Conservation (phyloP, 805 yeast species). For the Wickerhamomyces chaumierensis region DNA sequence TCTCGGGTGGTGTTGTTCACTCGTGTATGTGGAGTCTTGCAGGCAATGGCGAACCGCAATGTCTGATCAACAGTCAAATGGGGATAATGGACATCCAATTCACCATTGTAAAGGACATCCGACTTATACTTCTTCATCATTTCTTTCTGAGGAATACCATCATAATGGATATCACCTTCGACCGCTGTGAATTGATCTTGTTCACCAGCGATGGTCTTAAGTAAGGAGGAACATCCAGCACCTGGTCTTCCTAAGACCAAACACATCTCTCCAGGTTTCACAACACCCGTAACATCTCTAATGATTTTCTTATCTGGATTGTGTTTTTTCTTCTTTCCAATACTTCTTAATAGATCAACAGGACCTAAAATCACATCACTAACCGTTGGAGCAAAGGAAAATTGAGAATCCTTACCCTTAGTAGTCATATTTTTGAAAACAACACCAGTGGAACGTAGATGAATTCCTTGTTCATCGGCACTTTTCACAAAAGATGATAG, state of each 20-base stretch:
- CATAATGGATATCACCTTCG: conserved; percentile 47
- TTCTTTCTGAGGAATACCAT: conserved; percentile 46
- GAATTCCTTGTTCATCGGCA: conserved; percentile 35
- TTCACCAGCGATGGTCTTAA: conserved; percentile 55
- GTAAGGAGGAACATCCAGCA: conserved; percentile 66
- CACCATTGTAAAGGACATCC: conserved; percentile 46
- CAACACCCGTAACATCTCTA: conserved; percentile 18
- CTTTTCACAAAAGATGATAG: conserved; percentile 26
- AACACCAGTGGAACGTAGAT: conserved; percentile 32
- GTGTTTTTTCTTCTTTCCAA: conserved; percentile 1
- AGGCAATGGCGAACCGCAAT: conserved; percentile 53
- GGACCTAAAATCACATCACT: conserved; percentile 1
- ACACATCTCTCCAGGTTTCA: conserved; percentile 57
- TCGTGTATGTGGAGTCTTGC: conserved; percentile 50
- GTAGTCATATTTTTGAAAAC: conserved; percentile 6
- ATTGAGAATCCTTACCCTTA: conserved; percentile 5
- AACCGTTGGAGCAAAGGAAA: conserved; percentile 8
- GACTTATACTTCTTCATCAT: conserved; percentile 47
- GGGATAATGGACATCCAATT: conserved; percentile 64
- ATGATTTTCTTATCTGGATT: conserved; percentile 15
- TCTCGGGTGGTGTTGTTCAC: conserved; percentile 32
- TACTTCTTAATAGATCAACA: background rate
- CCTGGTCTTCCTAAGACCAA: conserved; percentile 68
- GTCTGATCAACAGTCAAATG: conserved; percentile 66
- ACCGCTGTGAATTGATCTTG: conserved; percentile 30